A percentile compares a stretch with the other conserved stretches of the same genome.
phyloP scores from a whole-genome alignment of 805 yeast species.

The Candida quercuum region DNA sequence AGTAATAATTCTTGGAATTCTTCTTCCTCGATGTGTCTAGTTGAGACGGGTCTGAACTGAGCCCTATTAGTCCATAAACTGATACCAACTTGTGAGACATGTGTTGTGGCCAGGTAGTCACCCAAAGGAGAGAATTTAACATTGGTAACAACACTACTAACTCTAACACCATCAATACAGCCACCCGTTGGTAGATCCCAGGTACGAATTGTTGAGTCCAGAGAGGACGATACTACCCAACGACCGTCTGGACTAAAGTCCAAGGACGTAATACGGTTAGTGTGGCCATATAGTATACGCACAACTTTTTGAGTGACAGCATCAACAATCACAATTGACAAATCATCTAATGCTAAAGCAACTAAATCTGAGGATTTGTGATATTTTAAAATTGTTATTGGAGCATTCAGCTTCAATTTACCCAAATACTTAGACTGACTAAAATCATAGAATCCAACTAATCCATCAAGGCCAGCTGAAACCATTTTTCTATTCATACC shows the following conservation, averaged over 20 bases:
- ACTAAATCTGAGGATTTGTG: conserved; percentile 80
- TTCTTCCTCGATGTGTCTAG: conserved; percentile 69
- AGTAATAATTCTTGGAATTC: conserved; percentile 59
- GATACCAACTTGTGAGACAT: conserved; percentile 85
- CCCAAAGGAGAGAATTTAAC: conserved; percentile 82
- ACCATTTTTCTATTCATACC: conserved; percentile 88
- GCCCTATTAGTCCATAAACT: conserved; percentile 89
- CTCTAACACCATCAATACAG: conserved; percentile 85
- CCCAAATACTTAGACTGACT: conserved; percentile 63
- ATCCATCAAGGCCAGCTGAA: conserved; percentile 83
- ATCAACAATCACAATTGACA: conserved; percentile 80
- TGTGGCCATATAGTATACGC: conserved; percentile 85
- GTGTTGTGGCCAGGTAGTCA: conserved; percentile 87
- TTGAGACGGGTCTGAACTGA: conserved; percentile 71
- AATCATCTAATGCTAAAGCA: conserved; percentile 82
- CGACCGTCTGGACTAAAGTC: conserved; percentile 95
- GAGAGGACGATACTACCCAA: conserved; percentile 80
- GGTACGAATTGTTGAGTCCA: conserved; percentile 86
- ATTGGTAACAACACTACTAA: conserved; percentile 75
- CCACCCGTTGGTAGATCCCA: conserved; percentile 98
- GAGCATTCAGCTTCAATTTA: conserved; percentile 62
- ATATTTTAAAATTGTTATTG: conserved; percentile 71
- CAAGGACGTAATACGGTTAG: conserved; percentile 78
- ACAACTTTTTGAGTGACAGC: conserved; percentile 75
- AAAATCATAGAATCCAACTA: conserved; percentile 83